Percentiles rank a stretch among this genome's conserved stretches.
These are phyloP conservation scores for Ashbya aceris DNA, from an alignment of 1,139 yeast species.

Conservation along the genomic window DNA sequence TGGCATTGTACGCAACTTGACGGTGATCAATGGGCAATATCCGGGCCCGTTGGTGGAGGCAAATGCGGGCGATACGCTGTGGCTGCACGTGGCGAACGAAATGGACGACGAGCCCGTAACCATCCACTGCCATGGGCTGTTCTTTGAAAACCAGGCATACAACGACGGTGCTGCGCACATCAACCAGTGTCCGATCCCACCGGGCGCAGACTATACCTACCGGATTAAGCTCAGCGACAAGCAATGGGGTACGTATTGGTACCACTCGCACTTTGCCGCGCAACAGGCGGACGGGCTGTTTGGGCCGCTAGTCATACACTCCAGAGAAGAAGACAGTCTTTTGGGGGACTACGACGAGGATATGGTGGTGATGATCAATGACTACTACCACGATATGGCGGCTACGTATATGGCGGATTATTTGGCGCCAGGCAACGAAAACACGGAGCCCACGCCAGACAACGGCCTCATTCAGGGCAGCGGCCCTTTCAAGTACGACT, in stretches of 20 bases:
- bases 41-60: conserved; percentile 39
- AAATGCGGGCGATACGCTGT: conserved; percentile 38
- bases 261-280: conserved; percentile 49
- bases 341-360: conserved; percentile 44
- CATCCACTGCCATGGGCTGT: conserved; percentile 50
- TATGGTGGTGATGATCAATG: conserved; percentile 37
- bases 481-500: conserved; percentile 32
- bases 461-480: conserved; percentile 45
- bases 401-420: conserved; percentile 33
- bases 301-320: conserved; percentile 45
- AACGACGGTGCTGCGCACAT: conserved; percentile 56
- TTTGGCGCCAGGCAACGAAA: conserved; percentile 35
- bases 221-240: conserved; percentile 39
- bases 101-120: conserved; percentile 40
- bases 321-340: conserved; percentile 28
- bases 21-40: conserved; percentile 42
- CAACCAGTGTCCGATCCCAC: conserved; percentile 53
- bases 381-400: conserved; percentile 41
- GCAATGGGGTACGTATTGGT: conserved; percentile 54
- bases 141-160: conserved; percentile 36
- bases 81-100: conserved; percentile 39
- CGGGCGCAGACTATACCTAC: conserved; percentile 44
- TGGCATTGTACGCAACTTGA: conserved; percentile 28
- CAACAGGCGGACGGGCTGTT: conserved; percentile 54
- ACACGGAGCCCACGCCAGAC: conserved; percentile 49